Evolutionary conservation across 345 rosid species (phyloP), one percentile per base, ranked within the genome.

Genomic region (Orychophragmus violaceus): DNA sequence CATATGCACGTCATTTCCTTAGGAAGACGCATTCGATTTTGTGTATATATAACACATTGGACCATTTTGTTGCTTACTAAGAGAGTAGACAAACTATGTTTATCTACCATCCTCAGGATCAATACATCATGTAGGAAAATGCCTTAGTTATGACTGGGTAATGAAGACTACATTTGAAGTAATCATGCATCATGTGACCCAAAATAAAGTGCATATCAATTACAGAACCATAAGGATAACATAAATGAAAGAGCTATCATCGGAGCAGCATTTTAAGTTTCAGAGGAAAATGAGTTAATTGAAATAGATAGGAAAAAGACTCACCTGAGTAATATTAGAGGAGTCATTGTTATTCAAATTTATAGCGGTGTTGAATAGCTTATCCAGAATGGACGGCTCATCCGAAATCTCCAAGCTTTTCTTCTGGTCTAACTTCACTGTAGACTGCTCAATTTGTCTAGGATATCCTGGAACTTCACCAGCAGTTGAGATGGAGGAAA

Each of bases 371-470:
- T 84, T 77, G 68, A 94, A 91, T 59, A 85, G 75, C 80, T 84
- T 89, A 70, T 91, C 95, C 44, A 94, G 86, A 74, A 91, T 81
- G 66, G 97, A 83, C 66, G 83, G 71, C 59, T 87, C 76, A 50
- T 74, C 76, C 17, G 85, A 67, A 62, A 54, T 80, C 33, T 69
- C 83, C 44, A 57, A 57, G 69, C 69, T 58, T 81, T 79, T 77
- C 71, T 71, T 72, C 51, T 55, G 70, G 29, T 42, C 69, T 53
- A 72, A 63, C 59, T 72, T 60, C 66, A 51, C 63, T 29, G 73
- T 72, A 78, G 83, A 82, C 70, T 77, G 81, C 58, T 81, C 85
- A 44, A 70, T 35, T 24, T 74, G 63, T 62, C 66, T 70, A 73
- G 65, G 66, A 29, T 67, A 80, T 24, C 70, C 72, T 24, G 78